Base-by-base conservation (phyloP, 257 asterid genomes). In the Rehmannia glutinosa region DNA sequence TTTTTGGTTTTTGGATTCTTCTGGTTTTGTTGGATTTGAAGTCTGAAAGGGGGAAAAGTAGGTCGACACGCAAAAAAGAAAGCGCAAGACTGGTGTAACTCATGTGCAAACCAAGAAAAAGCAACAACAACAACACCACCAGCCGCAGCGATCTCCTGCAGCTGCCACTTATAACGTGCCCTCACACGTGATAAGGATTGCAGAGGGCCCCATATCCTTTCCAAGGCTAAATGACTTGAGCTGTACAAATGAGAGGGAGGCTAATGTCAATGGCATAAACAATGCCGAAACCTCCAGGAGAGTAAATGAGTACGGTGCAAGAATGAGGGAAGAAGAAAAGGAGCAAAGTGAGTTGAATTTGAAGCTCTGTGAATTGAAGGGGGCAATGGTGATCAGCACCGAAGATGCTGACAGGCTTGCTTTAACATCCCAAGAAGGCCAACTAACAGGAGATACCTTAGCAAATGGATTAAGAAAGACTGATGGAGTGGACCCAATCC, bases 321-420 rank as follows among this genome's bases (percentile, higher is more conserved):
- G 62, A n/a, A n/a, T 25, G 49, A 47, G 66, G 56, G 83, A 72
- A 61, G 84, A 59, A 62, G 67, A 60, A 41, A 74, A 66, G 41
- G 92, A 77, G 69, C 81, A 62, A 25, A 80, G 71, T 64, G 88
- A 86, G 60, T 76, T 82, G 83, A 67, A 83, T 62, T 46, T 83
- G 64, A 87, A 84, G 80, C 83, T 87, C 57, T 81, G 89, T 77
- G 86, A 91, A 70, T 73, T 87, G 75, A 83, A 75, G 74, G 88
- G 80, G 68, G 77, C 81, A 49, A 65, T 60, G 24, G 32, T 64
- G 13, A 30, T 12, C 55, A 53, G 64, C 38, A 78, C 62, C 17
- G 79, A 79, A 53, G 62, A 50, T 58, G 62, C 56, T 17, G 71
- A 77, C 38, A 75, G 64, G 68, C 56, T 70, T 32, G 35, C 78